phyloP scores from a whole-genome alignment of 2,329 filamentous ascomycete genomes.

The Pseudocercospora macadamiae region DNA sequence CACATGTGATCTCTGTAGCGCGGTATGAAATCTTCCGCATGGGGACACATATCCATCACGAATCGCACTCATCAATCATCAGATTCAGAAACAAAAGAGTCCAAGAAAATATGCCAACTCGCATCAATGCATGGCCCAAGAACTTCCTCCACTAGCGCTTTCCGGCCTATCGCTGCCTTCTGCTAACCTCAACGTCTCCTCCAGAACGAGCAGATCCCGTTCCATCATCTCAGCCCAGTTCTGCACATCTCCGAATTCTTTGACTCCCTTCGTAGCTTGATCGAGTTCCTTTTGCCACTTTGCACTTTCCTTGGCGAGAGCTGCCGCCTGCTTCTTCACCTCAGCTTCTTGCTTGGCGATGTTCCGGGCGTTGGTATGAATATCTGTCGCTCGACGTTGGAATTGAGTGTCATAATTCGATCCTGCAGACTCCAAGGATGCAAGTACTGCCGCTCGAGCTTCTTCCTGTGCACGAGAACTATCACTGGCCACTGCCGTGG shows the following conservation, averaged over 20 bases:
- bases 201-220: constrained; percentile 41
- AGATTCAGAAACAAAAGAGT: no score
- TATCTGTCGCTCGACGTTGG: constrained; percentile 65
- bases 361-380: constrained; percentile 69
- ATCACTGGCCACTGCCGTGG: constrained; percentile 23
- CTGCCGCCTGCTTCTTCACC: constrained; percentile 53
- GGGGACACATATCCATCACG: no score
- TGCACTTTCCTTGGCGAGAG: constrained; percentile 64
- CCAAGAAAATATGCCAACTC: not conserved
- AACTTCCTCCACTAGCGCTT: constrained; percentile 37
- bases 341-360: constrained; percentile 65
- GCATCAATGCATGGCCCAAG: constrained; percentile 26
- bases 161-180: constrained; percentile 35
- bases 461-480: constrained; percentile 45
- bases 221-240: constrained; percentile 84
- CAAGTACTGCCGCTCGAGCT: constrained; percentile 55
- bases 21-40: no score
- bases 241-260: constrained; percentile 80
- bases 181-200: constrained; percentile 41
- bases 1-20: no score
- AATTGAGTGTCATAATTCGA: constrained; percentile 72
- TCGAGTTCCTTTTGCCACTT: constrained; percentile 66
- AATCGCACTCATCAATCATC: no score
- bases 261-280: constrained; percentile 65
- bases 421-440: constrained; percentile 59